phyloP scores from a whole-genome alignment of 2,329 filamentous ascomycete species.

The Penicillium sp. region DNA sequence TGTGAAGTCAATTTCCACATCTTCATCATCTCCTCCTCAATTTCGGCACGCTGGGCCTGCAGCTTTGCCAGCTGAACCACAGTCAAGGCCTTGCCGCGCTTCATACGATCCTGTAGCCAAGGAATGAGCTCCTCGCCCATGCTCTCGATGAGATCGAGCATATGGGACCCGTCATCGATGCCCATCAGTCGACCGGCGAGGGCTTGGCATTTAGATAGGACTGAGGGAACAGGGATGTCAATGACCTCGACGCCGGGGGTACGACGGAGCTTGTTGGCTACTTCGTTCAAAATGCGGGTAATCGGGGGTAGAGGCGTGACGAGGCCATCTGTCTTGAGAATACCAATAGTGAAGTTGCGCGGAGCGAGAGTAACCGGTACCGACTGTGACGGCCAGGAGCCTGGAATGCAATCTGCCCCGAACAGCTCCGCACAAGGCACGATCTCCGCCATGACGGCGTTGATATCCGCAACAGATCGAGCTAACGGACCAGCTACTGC shows the following conservation, averaged over 20 bases:
- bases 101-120: conserved; percentile 56
- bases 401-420: conserved; percentile 47
- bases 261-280: conserved; percentile 32
- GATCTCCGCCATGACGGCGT: conserved; percentile 51
- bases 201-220: conserved; percentile 56
- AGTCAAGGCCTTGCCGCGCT: conserved; percentile 47
- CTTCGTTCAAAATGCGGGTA: conserved; percentile 40
- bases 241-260: conserved; percentile 54
- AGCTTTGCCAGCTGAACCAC: conserved; percentile 52
- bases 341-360: conserved; percentile 40
- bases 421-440: conserved; percentile 55
- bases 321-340: conserved; percentile 43
- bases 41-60: conserved; percentile 51
- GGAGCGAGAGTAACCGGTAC: conserved; percentile 12
- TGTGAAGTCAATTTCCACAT: conserved; percentile 50
- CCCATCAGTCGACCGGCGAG: conserved; percentile 59
- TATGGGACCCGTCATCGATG: conserved; percentile 55
- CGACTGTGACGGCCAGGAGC: conserved; percentile 35
- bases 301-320: conserved; percentile 42
- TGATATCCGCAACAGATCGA: conserved; percentile 40
- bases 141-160: conserved; percentile 57
- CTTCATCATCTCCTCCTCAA: conserved; percentile 56
- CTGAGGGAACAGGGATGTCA: conserved; percentile 54
- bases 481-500: conserved; percentile 45
- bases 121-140: conserved; percentile 58